Evolutionary conservation across 2,329 filamentous ascomycete genomes (phyloP).

Genomic region (Ascochyta koolunga): DNA sequence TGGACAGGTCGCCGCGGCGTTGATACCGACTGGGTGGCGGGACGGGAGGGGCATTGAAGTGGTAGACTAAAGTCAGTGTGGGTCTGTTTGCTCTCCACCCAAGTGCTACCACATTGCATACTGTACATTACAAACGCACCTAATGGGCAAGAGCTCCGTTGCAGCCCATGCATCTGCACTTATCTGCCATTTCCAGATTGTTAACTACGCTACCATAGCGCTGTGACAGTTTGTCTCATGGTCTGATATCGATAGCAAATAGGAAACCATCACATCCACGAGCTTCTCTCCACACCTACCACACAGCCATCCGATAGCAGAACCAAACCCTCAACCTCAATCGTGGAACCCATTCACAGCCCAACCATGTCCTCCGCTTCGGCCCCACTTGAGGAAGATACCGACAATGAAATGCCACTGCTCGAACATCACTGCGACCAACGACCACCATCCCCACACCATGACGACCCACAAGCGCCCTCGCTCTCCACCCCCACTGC

Average conservation of each 20-base stretch:
- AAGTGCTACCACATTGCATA: conserved; percentile 11
- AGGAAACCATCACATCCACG: not conserved
- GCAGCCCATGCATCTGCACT: not conserved
- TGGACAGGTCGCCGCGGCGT: conserved; percentile 80
- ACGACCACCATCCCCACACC: not conserved
- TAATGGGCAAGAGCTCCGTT: not conserved
- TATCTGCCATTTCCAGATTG: not conserved
- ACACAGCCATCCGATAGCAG: not conserved
- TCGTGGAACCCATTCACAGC: not conserved
- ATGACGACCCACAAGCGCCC: not conserved
- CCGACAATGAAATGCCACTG: not conserved
- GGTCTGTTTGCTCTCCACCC: not conserved
- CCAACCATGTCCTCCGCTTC: not conserved
- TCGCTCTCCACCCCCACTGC: not conserved
- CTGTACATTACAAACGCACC: conserved; percentile 5
- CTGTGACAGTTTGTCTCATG: not conserved
- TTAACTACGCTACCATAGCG: not conserved
- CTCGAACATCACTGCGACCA: not conserved
- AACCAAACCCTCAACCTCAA: not conserved
- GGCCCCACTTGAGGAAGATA: not conserved
- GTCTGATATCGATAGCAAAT: not conserved
- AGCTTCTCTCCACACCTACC: not conserved
- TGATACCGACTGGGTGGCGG: conserved; percentile 86
- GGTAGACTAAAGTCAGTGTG: not conserved
- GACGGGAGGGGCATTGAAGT: conserved; percentile 39